These are phyloP conservation scores for Raddia guianensis DNA, from an alignment of 176 grass and related monocot species.

Conservation along the genomic window DNA sequence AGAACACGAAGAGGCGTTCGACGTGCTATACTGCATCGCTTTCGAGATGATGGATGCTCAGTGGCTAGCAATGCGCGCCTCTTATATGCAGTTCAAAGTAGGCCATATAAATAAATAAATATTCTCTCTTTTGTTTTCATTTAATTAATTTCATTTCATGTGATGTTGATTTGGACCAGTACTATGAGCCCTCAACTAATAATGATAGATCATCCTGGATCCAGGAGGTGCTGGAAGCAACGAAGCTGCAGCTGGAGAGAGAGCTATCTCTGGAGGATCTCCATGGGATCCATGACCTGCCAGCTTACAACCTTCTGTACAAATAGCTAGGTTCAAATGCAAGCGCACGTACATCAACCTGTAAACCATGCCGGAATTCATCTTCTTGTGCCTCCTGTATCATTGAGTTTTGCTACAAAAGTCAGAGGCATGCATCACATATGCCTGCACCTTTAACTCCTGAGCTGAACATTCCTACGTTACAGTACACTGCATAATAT, in stretches of 20 bases:
- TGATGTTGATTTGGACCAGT: background rate
- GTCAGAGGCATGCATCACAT: background rate
- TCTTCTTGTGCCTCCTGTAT: background rate
- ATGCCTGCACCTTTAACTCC: background rate
- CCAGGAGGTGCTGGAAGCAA: constrained; percentile 82
- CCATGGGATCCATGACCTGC: constrained; percentile 72
- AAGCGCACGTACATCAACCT: background rate
- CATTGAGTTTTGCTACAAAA: constrained; percentile 25
- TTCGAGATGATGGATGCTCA: constrained; percentile 98
- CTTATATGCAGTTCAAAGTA: constrained; percentile 97
- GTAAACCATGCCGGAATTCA: background rate
- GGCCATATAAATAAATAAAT: too few species aligned
- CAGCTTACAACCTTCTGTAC: constrained; percentile 83
- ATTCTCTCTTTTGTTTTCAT: background rate
- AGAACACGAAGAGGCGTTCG: constrained; percentile 95
- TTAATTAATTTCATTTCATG: background rate
- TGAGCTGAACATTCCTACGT: background rate
- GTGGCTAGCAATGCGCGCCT: constrained; percentile 88
- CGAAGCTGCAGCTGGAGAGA: constrained; percentile 83
- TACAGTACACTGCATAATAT: background rate
- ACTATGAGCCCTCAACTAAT: background rate
- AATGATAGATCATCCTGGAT: background rate
- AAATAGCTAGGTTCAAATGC: constrained; percentile 34
- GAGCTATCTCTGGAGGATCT: constrained; percentile 85
- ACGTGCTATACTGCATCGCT: constrained; percentile 81